Percentiles rank a stretch among this genome's conserved stretches.
Evolutionary conservation across 2,329 filamentous ascomycete species (phyloP).

Genomic region (Ilyonectria sp.): DNA sequence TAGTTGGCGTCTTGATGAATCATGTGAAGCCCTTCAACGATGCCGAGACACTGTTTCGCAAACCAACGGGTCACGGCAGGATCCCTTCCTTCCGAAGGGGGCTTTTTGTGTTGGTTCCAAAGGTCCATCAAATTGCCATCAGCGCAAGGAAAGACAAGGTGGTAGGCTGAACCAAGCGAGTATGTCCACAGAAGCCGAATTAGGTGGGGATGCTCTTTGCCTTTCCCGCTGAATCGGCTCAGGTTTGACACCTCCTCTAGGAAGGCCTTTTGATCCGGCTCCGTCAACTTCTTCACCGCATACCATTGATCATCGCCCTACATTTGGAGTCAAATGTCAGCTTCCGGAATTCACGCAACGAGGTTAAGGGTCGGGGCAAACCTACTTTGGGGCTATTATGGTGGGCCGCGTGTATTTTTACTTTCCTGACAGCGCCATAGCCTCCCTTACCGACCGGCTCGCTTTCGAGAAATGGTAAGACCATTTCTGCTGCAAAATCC

Average conservation of each 20-base stretch:
- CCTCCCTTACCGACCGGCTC: background rate
- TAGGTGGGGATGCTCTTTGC: constrained; percentile 18
- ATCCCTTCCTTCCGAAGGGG: background rate
- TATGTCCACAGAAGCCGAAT: constrained; percentile 27
- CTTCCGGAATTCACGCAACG: background rate
- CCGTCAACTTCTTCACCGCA: constrained; percentile 14
- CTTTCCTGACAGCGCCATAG: constrained; percentile 17
- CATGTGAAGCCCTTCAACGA: background rate
- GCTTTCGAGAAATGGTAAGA: constrained; percentile 4
- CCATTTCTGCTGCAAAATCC: background rate
- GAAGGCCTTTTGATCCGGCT: constrained; percentile 1
- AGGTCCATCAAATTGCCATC: constrained; percentile 25
- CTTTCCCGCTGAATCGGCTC: constrained; percentile 5
- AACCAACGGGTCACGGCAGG: background rate
- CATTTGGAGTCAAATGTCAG: background rate
- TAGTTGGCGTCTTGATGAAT: constrained; percentile 7
- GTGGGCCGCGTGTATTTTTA: constrained; percentile 22
- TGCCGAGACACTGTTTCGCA: constrained; percentile 10
- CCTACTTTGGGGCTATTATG: background rate
- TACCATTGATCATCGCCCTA: background rate
- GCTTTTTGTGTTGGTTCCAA: background rate
- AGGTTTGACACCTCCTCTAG: constrained; percentile 9
- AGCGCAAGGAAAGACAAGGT: constrained; percentile 25
- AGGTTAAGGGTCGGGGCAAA: no score
- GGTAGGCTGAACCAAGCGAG: constrained; percentile 1